Evolutionary conservation across 495 filamentous ascomycete species (phyloP), one percentile per base, ranked within the genome.

Genomic region (Aspergillus saccharolyticus): DNA sequence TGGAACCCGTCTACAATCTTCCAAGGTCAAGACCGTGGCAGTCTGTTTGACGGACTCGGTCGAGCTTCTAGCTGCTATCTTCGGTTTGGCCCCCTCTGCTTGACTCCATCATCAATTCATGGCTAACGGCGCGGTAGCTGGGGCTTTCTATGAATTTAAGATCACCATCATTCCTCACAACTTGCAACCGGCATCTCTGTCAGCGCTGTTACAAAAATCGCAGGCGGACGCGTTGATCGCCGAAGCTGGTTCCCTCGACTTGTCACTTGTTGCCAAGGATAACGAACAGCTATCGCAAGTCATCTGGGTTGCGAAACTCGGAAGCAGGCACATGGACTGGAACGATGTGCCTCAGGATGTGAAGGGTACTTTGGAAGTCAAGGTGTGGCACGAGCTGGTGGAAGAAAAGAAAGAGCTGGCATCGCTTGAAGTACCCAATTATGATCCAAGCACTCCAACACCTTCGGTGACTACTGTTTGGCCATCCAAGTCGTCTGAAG

Each of bases 31-130:
- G 66, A 85, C 83, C 33, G 89, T 97, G 22, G 94, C 90, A 21
- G 80, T 99, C 60, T 95, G 94, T 70, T 82, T 97, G 22, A 91
- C 91, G 3, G 97, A 99, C 75, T 95, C 90, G 46, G 78, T 96
- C 64, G 94, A 97, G 71, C 84, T 95, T 51, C 75, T 98, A 44
- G 83, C 80, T 22, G 73, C 83, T 20, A 70, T 88, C n/a, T 89
- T 89, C 63, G 84, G 85, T 88, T 69, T 24, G 76, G 47, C 42
- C 10, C 20, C 28, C 17, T 17, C 17, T 28, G 19, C 39, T 44
- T 22, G 1, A 25, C 12, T 57, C 30, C 45, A 24, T 53, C 18
- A 64, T n/a, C 67, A 71, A 9, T 18, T 21, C 15, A 18, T n/a
- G 33, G 33, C 59, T 65, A 30, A 71, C 58, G 52, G 60, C 53